Evolutionary conservation across 768 basidiomycete species (phyloP).

Genomic region (Rubroboletus pulcherrimus): DNA sequence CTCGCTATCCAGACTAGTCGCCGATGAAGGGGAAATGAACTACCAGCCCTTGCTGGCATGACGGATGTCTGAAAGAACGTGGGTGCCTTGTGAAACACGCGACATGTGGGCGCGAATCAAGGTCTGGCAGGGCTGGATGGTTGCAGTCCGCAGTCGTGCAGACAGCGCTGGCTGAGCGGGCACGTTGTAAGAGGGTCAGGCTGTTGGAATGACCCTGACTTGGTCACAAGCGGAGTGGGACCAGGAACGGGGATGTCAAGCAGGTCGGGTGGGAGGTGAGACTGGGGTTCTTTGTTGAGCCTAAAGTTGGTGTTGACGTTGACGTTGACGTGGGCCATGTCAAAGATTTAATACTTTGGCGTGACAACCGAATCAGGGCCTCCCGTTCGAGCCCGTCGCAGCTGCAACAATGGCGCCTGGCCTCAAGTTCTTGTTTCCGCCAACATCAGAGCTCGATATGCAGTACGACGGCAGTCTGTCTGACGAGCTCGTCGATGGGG

Average conservation of each 20-base stretch:
- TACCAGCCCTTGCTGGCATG: neutral
- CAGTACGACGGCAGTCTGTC: neutral
- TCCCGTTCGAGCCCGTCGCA: neutral
- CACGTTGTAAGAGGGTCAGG: neutral
- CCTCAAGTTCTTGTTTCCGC: neutral
- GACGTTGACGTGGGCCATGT: constrained; percentile 13
- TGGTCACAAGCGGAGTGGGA: neutral
- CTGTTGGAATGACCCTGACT: neutral
- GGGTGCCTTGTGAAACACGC: neutral
- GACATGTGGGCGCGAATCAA: neutral
- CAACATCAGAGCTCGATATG: neutral
- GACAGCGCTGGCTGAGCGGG: neutral
- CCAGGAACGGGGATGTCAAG: neutral
- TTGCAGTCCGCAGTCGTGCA: neutral
- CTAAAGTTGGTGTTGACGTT: constrained; percentile 1
- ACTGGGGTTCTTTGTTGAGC: neutral
- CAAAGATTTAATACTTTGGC: neutral
- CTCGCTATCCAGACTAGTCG: neutral
- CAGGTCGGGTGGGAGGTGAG: neutral
- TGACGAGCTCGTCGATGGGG: constrained; percentile 14
- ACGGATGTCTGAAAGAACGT: neutral
- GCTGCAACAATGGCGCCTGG: neutral
- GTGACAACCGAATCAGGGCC: neutral
- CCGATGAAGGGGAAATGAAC: neutral
- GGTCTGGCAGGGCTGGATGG: neutral